phyloP scores from a whole-genome alignment of 2,329 filamentous ascomycete genomes.

The Domatiomyces globalis region DNA sequence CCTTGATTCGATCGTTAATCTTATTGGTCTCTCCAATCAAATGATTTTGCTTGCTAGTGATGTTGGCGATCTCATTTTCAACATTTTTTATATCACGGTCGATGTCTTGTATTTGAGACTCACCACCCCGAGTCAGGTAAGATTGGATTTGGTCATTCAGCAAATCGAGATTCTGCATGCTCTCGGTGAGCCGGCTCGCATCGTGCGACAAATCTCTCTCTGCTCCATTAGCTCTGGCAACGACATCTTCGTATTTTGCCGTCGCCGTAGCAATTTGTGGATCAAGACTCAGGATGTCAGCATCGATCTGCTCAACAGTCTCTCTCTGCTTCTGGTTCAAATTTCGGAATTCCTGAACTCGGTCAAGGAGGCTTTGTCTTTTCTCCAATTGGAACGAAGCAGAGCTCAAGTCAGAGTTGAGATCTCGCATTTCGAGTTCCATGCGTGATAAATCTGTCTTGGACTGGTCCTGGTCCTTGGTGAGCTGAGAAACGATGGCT shows the following conservation, averaged over 20 bases:
- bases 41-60: slow-evolving; percentile 54
- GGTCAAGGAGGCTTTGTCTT: slow-evolving; percentile 54
- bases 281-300: slow-evolving; percentile 57
- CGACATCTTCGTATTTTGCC: slow-evolving; percentile 61
- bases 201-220: slow-evolving; percentile 60
- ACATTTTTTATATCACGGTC: slow-evolving; percentile 54
- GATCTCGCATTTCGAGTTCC: slow-evolving; percentile 64
- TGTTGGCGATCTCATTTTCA: slow-evolving; percentile 48
- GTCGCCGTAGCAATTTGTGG: slow-evolving; percentile 65
- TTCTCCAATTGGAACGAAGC: slow-evolving; percentile 65
- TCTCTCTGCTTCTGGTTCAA: slow-evolving; percentile 56
- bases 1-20: slow-evolving; percentile 60
- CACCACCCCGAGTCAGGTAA: slow-evolving; percentile 64
- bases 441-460: slow-evolving; percentile 53
- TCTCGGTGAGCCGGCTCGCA: slow-evolving; percentile 57
- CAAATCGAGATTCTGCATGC: slow-evolving; percentile 60
- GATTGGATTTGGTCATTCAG: slow-evolving; percentile 63
- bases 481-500: slow-evolving; percentile 50
- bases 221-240: slow-evolving; percentile 54
- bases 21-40: slow-evolving; percentile 60
- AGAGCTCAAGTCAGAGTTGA: slow-evolving; percentile 56
- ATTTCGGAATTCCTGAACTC: slow-evolving; percentile 59
- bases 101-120: slow-evolving; percentile 54
- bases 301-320: slow-evolving; percentile 53
- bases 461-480: slow-evolving; percentile 55